A percentile compares a stretch with the other conserved stretches of the same genome.
phyloP scores from a whole-genome alignment of 2,329 filamentous ascomycete genomes.

The Thielaviopsis ethacetica region DNA sequence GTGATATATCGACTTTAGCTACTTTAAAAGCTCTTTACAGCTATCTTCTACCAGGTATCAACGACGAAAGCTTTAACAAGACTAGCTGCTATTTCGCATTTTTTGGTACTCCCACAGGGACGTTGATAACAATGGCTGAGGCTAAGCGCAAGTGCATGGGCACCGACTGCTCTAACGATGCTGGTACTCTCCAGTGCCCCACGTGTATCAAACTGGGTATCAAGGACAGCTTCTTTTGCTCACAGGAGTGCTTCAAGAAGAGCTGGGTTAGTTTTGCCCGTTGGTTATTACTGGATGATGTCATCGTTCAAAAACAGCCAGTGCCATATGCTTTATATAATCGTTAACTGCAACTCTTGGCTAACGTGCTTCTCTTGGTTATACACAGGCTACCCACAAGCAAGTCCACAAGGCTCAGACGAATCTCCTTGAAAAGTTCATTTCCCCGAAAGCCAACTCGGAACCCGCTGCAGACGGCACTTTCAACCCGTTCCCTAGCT shows the following conservation, averaged over 20 bases:
- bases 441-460: slow-evolving; percentile 71
- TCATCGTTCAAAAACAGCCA: background rate
- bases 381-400: slow-evolving; percentile 24
- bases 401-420: slow-evolving; percentile 59
- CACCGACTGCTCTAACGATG: slow-evolving; percentile 71
- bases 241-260: slow-evolving; percentile 96
- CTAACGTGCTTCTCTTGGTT: background rate
- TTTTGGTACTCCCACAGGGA: background rate
- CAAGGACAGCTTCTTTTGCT: slow-evolving; percentile 90
- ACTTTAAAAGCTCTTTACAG: background rate
- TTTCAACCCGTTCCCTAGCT: slow-evolving; percentile 87
- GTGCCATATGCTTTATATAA: background rate
- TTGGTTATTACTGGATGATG: background rate
- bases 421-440: slow-evolving; percentile 56
- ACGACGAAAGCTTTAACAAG: background rate
- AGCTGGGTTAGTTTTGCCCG: slow-evolving; percentile 71
- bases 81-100: background rate
- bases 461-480: slow-evolving; percentile 77
- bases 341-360: background rate
- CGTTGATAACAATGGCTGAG: slow-evolving; percentile 24
- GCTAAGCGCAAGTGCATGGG: slow-evolving; percentile 60
- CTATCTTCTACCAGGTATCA: background rate
- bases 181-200: slow-evolving; percentile 76
- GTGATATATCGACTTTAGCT: background rate
- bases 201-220: slow-evolving; percentile 81